Percentiles rank a stretch among this genome's conserved stretches.
Conservation (phyloP, 768 basidiomycete genomes). For the Amanita fuliginea region DNA sequence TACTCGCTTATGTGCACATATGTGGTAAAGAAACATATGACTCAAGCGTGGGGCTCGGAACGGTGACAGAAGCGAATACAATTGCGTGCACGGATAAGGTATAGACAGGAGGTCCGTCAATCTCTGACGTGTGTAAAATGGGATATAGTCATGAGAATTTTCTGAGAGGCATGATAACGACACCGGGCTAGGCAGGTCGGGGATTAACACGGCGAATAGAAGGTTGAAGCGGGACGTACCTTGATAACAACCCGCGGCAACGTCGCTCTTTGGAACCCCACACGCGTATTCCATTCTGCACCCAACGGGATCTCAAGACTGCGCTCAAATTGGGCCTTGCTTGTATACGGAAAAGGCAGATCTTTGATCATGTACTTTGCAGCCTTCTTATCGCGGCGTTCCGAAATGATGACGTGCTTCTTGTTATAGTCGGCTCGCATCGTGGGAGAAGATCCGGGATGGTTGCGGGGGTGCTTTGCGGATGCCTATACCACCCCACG, state of each 20-base stretch:
- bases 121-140: background rate
- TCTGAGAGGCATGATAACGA: conserved; percentile 4
- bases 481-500: conserved; percentile 82
- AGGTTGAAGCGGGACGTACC: conserved; percentile 20
- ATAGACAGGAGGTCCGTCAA: background rate
- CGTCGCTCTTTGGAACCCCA: conserved; percentile 75
- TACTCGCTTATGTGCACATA: too few species aligned
- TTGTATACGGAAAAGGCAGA: conserved; percentile 90
- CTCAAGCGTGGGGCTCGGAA: background rate
- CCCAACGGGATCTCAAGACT: conserved; percentile 76
- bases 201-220: background rate
- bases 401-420: conserved; percentile 88
- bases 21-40: background rate
- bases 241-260: conserved; percentile 83
- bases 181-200: conserved; percentile 2
- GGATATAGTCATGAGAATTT: conserved; percentile 4
- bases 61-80: background rate
- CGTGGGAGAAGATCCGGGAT: conserved; percentile 64
- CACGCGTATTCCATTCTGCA: conserved; percentile 87
- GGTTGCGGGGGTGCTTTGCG: conserved; percentile 51
- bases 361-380: conserved; percentile 84
- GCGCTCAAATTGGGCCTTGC: conserved; percentile 85
- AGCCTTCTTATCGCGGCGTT: conserved; percentile 92
- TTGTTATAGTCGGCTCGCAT: conserved; percentile 78
- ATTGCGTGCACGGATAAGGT: conserved; percentile 1